These are phyloP conservation scores for Panaeolus papilionaceus DNA, from an alignment of 768 basidiomycete species.

Conservation along the genomic window DNA sequence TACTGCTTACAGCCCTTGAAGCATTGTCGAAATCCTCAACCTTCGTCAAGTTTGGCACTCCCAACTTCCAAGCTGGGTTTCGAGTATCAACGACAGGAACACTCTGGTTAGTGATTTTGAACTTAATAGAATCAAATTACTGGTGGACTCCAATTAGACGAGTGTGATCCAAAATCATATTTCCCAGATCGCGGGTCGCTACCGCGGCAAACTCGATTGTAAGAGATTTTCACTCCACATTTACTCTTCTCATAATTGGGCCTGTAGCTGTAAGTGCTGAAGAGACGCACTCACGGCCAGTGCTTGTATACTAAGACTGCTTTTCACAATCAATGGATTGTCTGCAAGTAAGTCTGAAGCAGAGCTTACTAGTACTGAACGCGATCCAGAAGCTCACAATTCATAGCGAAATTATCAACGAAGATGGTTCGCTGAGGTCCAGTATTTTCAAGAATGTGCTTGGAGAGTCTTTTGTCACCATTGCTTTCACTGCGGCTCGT, in stretches of 20 bases:
- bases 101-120: constrained; percentile 38
- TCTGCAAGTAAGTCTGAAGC: constrained; percentile 31
- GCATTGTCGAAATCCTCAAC: neutral
- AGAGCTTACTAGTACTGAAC: constrained; percentile 2
- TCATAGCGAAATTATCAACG: constrained; percentile 47
- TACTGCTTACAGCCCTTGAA: no score
- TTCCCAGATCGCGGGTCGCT: constrained; percentile 41
- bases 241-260: neutral
- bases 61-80: constrained; percentile 50
- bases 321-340: constrained; percentile 32
- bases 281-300: no score
- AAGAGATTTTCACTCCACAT: neutral
- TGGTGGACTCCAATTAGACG: constrained; percentile 24
- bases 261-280: neutral
- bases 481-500: constrained; percentile 52
- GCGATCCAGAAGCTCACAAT: constrained; percentile 27
- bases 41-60: constrained; percentile 31
- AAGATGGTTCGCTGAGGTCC: constrained; percentile 44
- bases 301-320: neutral
- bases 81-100: constrained; percentile 39
- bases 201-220: constrained; percentile 44
- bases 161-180: constrained; percentile 46
- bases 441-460: constrained; percentile 49
- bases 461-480: constrained; percentile 47
- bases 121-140: neutral